A percentile compares a stretch with the other conserved stretches of the same genome.
phyloP scores from a whole-genome alignment of 2,329 filamentous ascomycete genomes.

The Venturia effusa region DNA sequence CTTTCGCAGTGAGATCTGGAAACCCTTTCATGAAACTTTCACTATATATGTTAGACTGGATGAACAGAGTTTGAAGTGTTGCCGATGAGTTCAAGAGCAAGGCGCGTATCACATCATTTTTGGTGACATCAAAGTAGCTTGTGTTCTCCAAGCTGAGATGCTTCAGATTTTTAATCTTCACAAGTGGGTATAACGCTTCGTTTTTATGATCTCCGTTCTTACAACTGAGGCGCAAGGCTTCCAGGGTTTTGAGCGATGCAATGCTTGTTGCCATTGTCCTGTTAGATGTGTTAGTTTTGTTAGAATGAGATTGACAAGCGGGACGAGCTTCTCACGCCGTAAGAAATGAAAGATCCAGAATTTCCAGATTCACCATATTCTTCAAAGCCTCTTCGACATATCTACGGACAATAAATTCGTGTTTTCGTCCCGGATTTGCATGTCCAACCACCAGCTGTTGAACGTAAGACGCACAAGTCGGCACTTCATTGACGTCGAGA shows the following conservation, averaged over 20 bases:
- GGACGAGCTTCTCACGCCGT: background rate
- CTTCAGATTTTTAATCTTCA: background rate
- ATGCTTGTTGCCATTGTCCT: background rate
- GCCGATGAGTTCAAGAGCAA: background rate
- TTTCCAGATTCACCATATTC: conserved; percentile 5
- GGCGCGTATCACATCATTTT: background rate
- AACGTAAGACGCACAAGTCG: conserved; percentile 3
- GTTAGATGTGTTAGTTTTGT: background rate
- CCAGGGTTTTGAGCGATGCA: background rate
- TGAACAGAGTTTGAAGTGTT: background rate
- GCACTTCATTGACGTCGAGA: background rate
- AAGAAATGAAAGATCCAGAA: conserved; percentile 3
- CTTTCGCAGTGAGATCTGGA: background rate
- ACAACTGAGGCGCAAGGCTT: background rate
- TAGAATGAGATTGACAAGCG: background rate
- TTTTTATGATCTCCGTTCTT: background rate
- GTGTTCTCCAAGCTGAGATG: background rate
- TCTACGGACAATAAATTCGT: conserved; percentile 7
- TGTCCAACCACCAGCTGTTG: background rate
- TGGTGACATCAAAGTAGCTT: background rate
- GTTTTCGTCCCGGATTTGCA: conserved; percentile 5
- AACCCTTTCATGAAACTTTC: background rate
- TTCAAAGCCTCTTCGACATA: conserved; percentile 8
- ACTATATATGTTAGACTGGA: background rate
- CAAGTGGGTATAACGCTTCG: background rate